Evolutionary conservation across 768 basidiomycete genomes (phyloP).

Genomic region (Lactarius sp.): DNA sequence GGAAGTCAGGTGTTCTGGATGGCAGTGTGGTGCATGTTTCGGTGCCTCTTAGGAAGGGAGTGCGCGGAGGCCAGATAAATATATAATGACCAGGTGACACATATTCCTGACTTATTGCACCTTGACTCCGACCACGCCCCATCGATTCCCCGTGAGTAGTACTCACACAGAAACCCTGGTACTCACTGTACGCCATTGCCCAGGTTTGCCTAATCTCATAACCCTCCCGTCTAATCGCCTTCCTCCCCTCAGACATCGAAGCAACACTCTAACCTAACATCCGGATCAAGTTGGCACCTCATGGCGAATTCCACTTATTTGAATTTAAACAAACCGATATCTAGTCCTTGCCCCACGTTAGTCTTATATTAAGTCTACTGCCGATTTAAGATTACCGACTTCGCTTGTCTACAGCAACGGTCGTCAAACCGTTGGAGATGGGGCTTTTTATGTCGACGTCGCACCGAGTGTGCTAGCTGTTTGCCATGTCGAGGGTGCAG

Average conservation of each 20-base stretch:
- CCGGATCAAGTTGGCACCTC: slow-evolving; percentile 73
- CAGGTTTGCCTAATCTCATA: not conserved
- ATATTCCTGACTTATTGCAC: not conserved
- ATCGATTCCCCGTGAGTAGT: not conserved
- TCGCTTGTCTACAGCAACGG: slow-evolving; percentile 67
- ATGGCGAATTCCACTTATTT: slow-evolving; percentile 74
- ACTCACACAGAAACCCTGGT: slow-evolving; percentile 3
- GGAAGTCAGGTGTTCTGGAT: not conserved
- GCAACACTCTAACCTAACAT: not conserved
- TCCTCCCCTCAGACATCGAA: slow-evolving; percentile 1
- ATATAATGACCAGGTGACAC: slow-evolving; percentile 16
- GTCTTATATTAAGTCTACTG: slow-evolving; percentile 28
- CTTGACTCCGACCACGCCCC: slow-evolving; percentile 26
- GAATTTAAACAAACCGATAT: slow-evolving; percentile 70
- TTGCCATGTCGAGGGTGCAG: slow-evolving; percentile 75
- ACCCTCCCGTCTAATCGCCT: slow-evolving; percentile 8
- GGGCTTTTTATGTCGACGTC: slow-evolving; percentile 74
- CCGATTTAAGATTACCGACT: not conserved
- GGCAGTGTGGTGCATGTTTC: not conserved
- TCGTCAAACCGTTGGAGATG: slow-evolving; percentile 95
- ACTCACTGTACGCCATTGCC: slow-evolving; percentile 1
- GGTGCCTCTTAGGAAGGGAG: not conserved
- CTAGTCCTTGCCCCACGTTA: slow-evolving; percentile 95
- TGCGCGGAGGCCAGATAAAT: slow-evolving; percentile 14
- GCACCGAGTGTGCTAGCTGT: slow-evolving; percentile 77